Base-by-base conservation (phyloP, 2,329 filamentous ascomycete species). In the Diaporthe velutina region DNA sequence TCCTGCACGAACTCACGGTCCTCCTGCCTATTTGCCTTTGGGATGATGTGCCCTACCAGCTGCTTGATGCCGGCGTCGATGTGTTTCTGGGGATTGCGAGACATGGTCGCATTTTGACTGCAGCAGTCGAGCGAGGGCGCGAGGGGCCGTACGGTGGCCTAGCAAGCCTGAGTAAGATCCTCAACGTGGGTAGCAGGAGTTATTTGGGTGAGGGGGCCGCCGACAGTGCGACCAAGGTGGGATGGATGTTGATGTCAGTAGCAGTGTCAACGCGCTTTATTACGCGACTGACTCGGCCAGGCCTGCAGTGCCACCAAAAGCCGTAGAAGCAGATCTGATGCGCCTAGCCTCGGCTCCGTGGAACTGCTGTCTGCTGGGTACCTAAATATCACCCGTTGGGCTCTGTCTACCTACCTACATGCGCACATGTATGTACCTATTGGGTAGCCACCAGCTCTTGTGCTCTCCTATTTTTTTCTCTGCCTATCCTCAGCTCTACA, bases 1-100 rank as follows among this genome's bases (percentile, higher is more conserved):
- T 93, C 88, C 81, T 95, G 91, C 28, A 91, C 90, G 12, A 86
- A 84, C n/a, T 90, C 91, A 76, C 94, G 91, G 80, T 92, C 90
- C 78, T 95, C 92, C 77, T 90, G 73, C 45, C 75, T 38, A 30
- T 60, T 72, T 38, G 75, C 73, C 73, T 88, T 86, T 73, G 94
- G 93, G 73, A 97, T 87, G 75, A 96, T 87, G 81, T 93, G 93
- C 79, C 92, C 88, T 81, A 97, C 92, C 81, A 98, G 89, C 84
- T 93, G 93, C 82, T 94, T 91, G 82, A 97, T 92, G 82, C 94
- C 95, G 83, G 92, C 92, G 82, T 93, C 91, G 84, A 97, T 90
- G 86, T 94, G 94, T 83, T 91, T 86, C 77, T 84, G 84, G 79
- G 84, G 85, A 80, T 90, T 88, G 79, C 89, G 87, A 79, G 89